Percentiles rank a stretch among this genome's conserved stretches.
phyloP scores from a whole-genome alignment of 805 yeast genomes.

The Starmerella gropengiesseri region DNA sequence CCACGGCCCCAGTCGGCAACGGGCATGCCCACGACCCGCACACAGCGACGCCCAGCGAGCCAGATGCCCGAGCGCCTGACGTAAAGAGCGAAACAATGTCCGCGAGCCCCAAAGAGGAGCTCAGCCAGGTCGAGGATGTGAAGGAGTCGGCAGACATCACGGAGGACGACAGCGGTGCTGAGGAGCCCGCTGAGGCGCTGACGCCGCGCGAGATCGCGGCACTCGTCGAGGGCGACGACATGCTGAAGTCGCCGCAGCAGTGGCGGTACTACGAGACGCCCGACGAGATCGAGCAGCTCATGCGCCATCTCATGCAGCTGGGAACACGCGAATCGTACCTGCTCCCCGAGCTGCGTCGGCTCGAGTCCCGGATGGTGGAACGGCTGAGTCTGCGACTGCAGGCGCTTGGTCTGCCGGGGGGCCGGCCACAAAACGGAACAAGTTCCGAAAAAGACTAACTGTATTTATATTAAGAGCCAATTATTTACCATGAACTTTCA shows the following conservation, averaged over 20 bases:
- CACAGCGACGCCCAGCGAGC: too few species aligned
- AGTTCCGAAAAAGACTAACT: too few species aligned
- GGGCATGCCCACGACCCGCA: too few species aligned
- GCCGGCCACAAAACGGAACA: background rate
- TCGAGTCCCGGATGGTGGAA: slow-evolving; percentile 6
- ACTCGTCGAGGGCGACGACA: slow-evolving; percentile 11
- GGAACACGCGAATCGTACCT: slow-evolving; percentile 22
- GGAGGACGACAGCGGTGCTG: too few species aligned
- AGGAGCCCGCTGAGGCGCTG: background rate
- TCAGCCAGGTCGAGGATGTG: too few species aligned
- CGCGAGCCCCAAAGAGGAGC: too few species aligned
- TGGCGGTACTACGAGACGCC: slow-evolving; percentile 24
- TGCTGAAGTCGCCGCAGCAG: slow-evolving; percentile 14
- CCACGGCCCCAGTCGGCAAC: too few species aligned
- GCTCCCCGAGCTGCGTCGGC: slow-evolving; percentile 11
- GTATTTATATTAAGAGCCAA: too few species aligned
- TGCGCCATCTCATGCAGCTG: slow-evolving; percentile 3
- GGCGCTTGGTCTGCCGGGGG: background rate
- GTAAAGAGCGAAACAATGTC: too few species aligned
- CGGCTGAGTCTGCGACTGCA: slow-evolving; percentile 7
- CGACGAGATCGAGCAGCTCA: slow-evolving; percentile 16
- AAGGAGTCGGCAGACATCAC: too few species aligned
- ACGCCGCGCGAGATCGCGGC: slow-evolving; percentile 15
- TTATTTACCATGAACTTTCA: too few species aligned
- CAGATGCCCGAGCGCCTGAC: too few species aligned